Evolutionary conservation across 345 rosid species (phyloP).

Genomic region (Durio zibethinus): DNA sequence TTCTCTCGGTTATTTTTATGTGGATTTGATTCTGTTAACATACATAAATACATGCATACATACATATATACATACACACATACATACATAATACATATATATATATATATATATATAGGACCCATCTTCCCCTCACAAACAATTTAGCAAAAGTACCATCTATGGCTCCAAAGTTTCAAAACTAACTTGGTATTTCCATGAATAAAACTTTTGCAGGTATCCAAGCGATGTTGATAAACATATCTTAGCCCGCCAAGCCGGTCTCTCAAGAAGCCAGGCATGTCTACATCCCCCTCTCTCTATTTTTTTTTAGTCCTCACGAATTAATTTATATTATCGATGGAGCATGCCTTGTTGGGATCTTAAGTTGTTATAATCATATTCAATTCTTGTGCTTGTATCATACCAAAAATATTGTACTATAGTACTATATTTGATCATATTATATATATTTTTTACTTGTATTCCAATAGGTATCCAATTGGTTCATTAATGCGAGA

Average conservation of each 20-base stretch:
- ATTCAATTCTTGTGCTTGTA: constrained; percentile 25
- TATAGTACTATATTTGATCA: neutral
- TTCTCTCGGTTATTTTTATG: constrained; percentile 16
- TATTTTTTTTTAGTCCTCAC: neutral
- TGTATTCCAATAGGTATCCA: constrained; percentile 52
- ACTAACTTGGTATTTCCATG: constrained; percentile 2
- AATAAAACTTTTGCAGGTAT: constrained; percentile 53
- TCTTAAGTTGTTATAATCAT: constrained; percentile 15
- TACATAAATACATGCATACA: no score
- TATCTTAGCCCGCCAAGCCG: constrained; percentile 97
- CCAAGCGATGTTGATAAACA: constrained; percentile 99
- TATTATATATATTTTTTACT: neutral
- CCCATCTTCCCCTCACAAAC: constrained; percentile 24
- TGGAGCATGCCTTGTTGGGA: constrained; percentile 33
- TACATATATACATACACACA: no score
- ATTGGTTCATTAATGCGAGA: constrained; percentile 99
- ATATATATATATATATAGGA: constrained; percentile 19
- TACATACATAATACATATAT: no score
- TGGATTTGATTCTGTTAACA: constrained; percentile 31
- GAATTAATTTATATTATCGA: constrained; percentile 32
- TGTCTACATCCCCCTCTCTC: constrained; percentile 35
- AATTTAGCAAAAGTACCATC: neutral
- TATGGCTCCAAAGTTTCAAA: neutral
- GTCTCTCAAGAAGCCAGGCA: constrained; percentile 99
- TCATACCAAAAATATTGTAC: constrained; percentile 6